Percentiles rank a stretch among this genome's conserved stretches.
Evolutionary conservation across 2,329 filamentous ascomycete genomes (phyloP).

Genomic region (Botrytis fragariae): DNA sequence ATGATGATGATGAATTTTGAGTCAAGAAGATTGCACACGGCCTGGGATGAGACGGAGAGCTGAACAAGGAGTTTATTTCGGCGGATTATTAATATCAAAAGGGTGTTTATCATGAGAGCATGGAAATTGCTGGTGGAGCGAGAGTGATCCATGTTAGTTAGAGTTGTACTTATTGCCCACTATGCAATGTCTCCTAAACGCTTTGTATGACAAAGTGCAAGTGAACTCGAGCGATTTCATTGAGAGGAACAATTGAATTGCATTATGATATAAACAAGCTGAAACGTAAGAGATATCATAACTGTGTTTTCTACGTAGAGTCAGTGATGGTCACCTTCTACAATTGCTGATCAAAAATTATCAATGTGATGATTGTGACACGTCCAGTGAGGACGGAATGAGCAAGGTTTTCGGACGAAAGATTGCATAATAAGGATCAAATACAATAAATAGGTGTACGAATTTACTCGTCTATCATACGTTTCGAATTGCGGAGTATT

Average conservation of each 20-base stretch:
- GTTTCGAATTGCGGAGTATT: not conserved
- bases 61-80: not conserved
- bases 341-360: not conserved
- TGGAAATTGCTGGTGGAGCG: not conserved
- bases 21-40: not conserved
- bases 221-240: not conserved
- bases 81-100: not conserved
- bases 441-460: accelerated
- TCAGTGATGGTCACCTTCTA: not conserved
- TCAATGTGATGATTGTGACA: not conserved
- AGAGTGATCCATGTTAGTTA: not conserved
- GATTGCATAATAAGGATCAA: not conserved
- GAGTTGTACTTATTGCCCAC: not conserved
- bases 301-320: not conserved
- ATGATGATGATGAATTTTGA: not conserved
- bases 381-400: not conserved
- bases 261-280: not conserved
- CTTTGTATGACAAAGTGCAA: not conserved
- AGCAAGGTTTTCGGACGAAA: accelerated
- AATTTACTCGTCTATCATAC: not conserved
- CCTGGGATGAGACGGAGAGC: not conserved
- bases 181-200: not conserved
- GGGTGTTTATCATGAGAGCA: not conserved
- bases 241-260: not conserved
- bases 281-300: not conserved